These are phyloP conservation scores for Xylaria grammica DNA, from an alignment of 495 filamentous ascomycete genomes.

Conservation along the genomic window DNA sequence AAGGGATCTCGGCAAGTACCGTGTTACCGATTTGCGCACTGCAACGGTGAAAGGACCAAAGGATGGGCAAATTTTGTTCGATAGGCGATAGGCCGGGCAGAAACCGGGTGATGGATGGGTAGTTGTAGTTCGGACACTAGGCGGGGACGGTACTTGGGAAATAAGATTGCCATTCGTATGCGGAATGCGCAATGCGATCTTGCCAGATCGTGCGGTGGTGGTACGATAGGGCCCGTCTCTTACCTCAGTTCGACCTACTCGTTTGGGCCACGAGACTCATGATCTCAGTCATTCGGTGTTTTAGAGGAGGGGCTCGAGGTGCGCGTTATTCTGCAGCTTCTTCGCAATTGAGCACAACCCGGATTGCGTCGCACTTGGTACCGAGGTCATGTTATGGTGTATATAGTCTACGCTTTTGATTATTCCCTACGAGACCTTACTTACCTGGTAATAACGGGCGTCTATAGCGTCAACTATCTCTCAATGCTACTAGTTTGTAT, in stretches of 20 bases:
- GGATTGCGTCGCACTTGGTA: not conserved
- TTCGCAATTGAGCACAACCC: not conserved
- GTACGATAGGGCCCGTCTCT: constrained; percentile 9
- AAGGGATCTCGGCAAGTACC: constrained; percentile 10
- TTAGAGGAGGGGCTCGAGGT: not conserved
- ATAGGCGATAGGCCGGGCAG: too few species aligned
- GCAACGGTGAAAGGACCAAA: not conserved
- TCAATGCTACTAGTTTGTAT: too few species aligned
- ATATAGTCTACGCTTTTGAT: not conserved
- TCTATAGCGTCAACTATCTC: constrained; percentile 1
- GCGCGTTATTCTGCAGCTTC: not conserved
- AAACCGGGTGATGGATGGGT: too few species aligned
- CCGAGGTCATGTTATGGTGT: not conserved
- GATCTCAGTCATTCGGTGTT: not conserved
- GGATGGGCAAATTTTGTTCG: not conserved
- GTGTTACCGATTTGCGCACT: not conserved
- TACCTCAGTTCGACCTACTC: not conserved
- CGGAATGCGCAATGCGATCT: not conserved
- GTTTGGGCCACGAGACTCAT: not conserved
- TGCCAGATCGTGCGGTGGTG: constrained; percentile 11
- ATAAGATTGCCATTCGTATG: not conserved
- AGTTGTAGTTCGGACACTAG: constrained; percentile 4
- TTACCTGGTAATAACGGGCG: constrained; percentile 15
- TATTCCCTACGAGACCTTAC: not conserved
- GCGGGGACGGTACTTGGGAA: not conserved